phyloP scores from a whole-genome alignment of 495 filamentous ascomycete genomes.

The Talaromyces liani region DNA sequence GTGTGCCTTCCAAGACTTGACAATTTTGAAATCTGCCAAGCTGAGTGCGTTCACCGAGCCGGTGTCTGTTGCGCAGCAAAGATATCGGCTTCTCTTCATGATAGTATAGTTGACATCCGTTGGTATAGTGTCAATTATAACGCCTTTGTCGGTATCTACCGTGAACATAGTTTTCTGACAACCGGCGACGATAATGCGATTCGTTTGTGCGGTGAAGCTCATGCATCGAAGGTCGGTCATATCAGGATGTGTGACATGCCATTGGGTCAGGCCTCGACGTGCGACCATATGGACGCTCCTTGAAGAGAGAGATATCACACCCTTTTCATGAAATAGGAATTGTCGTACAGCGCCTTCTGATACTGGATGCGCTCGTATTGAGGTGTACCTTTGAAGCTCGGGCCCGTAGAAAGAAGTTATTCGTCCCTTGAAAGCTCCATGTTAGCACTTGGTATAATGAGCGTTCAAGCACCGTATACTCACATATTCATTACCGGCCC shows the following conservation, averaged over 20 bases:
- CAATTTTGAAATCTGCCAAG: slow-evolving; percentile 61
- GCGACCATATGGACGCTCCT: slow-evolving; percentile 78
- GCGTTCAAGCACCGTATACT: slow-evolving; percentile 17
- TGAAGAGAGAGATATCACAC: slow-evolving; percentile 70
- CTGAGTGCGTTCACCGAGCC: slow-evolving; percentile 84
- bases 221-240: slow-evolving; percentile 86
- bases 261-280: slow-evolving; percentile 71
- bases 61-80: slow-evolving; percentile 82
- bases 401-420: slow-evolving; percentile 78
- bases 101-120: slow-evolving; percentile 73
- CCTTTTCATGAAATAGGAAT: slow-evolving; percentile 78
- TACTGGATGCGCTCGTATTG: slow-evolving; percentile 60
- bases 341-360: slow-evolving; percentile 69
- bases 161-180: slow-evolving; percentile 81
- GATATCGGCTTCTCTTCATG: slow-evolving; percentile 83
- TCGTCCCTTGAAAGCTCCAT: slow-evolving; percentile 52
- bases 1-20: slow-evolving; percentile 86
- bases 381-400: slow-evolving; percentile 72
- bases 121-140: slow-evolving; percentile 63
- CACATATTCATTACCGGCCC: slow-evolving; percentile 87
- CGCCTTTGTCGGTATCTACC: slow-evolving; percentile 81
- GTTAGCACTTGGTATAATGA: not conserved
- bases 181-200: slow-evolving; percentile 81
- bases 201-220: slow-evolving; percentile 83
- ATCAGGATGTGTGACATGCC: slow-evolving; percentile 70